Percentiles rank a stretch among this genome's conserved stretches.
Evolutionary conservation across 1,284 basidiomycete species (phyloP).

Genomic region (Malassezia dermatis): DNA sequence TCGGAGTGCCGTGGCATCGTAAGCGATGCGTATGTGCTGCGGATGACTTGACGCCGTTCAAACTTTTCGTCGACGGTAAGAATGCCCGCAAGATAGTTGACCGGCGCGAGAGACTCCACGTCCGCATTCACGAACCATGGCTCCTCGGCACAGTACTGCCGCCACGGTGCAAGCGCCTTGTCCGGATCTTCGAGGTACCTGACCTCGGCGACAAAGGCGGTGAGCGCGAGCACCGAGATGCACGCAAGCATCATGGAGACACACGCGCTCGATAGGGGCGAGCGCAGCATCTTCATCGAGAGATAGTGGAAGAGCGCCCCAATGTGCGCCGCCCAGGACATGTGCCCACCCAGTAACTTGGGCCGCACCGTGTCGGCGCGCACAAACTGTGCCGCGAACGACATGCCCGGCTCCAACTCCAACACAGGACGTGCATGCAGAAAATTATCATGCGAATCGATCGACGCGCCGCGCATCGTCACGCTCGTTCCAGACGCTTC

Average conservation of each 20-base stretch:
- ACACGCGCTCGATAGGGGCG: background rate
- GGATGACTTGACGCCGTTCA: slow-evolving; percentile 76
- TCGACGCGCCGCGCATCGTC: background rate
- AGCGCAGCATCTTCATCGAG: background rate
- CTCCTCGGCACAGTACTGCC: slow-evolving; percentile 68
- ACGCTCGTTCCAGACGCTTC: background rate
- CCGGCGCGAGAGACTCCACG: slow-evolving; percentile 66
- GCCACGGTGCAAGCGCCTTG: slow-evolving; percentile 86
- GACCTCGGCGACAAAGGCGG: background rate
- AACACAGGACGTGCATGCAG: background rate
- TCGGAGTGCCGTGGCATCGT: slow-evolving; percentile 39
- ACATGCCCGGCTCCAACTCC: background rate
- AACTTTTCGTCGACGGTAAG: slow-evolving; percentile 69
- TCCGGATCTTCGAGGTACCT: slow-evolving; percentile 62
- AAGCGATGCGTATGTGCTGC: slow-evolving; percentile 79
- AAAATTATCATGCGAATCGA: background rate
- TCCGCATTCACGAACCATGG: slow-evolving; percentile 49
- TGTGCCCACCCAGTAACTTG: background rate
- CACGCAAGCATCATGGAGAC: background rate
- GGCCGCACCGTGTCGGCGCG: background rate
- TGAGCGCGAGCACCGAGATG: slow-evolving; percentile 41
- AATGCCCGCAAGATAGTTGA: slow-evolving; percentile 78
- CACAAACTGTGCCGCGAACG: background rate
- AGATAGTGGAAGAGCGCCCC: background rate
- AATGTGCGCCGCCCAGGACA: background rate